phyloP scores from a whole-genome alignment of 2,329 filamentous ascomycete species.

The Curvularia sp. region DNA sequence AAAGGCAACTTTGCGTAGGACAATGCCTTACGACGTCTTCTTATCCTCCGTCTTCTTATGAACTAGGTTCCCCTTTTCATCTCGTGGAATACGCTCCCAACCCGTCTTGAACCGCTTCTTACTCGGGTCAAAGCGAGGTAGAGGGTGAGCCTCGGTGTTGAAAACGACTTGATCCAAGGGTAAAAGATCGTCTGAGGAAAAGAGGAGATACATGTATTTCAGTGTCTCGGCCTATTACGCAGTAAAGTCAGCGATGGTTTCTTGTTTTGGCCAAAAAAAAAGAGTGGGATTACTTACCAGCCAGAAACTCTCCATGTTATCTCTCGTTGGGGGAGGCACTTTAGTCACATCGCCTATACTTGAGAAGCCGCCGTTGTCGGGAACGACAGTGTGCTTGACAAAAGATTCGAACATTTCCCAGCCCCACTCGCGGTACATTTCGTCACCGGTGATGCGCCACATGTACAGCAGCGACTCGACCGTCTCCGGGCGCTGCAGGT shows the following conservation, averaged over 20 bases:
- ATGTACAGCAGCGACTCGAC: conserved; percentile 98
- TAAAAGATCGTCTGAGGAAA: conserved; percentile 81
- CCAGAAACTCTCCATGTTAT: conserved; percentile 99
- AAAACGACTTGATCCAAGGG: conserved; percentile 87
- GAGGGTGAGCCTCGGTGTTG: conserved; percentile 93
- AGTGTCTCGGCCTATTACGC: conserved; percentile 80
- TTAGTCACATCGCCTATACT: conserved; percentile 77
- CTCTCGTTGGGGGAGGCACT: conserved; percentile 71
- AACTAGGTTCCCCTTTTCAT: conserved; percentile 41
- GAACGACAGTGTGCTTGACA: conserved; percentile 80
- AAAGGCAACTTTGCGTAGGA: neutral
- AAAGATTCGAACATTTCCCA: conserved; percentile 99
- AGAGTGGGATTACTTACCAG: conserved; percentile 65
- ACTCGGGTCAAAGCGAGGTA: conserved; percentile 85
- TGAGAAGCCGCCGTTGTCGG: conserved; percentile 80
- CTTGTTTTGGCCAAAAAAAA: neutral
- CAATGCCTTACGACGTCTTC: neutral
- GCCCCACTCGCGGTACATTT: conserved; percentile 90
- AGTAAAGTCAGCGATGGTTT: neutral
- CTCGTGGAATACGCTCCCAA: conserved; percentile 74
- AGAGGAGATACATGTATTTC: conserved; percentile 96
- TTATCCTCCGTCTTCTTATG: conserved; percentile 2
- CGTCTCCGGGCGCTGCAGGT: conserved; percentile 93
- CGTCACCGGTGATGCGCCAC: conserved; percentile 95
- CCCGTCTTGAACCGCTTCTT: conserved; percentile 76